These are phyloP conservation scores for Fusarium luffae DNA, from an alignment of 2,329 filamentous ascomycete species.

Conservation along the genomic window DNA sequence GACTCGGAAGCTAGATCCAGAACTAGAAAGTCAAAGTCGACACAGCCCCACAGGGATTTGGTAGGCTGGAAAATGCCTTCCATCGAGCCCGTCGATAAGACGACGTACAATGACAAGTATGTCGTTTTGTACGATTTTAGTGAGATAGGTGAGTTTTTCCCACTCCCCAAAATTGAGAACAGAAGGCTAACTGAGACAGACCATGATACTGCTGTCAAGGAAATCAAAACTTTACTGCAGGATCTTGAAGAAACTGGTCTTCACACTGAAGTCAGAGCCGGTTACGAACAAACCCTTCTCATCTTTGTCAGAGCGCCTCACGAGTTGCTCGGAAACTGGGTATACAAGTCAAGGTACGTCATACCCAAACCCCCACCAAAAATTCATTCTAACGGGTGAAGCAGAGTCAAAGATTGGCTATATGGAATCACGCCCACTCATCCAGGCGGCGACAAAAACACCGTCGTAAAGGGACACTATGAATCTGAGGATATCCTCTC, in stretches of 20 bases:
- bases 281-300: conserved; percentile 73
- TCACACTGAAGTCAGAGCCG: conserved; percentile 77
- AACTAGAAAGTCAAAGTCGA: background rate
- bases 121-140: conserved; percentile 55
- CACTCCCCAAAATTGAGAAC: rapidly evolving
- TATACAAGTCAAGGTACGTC: conserved; percentile 73
- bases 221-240: conserved; percentile 61
- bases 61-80: conserved; percentile 21
- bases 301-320: conserved; percentile 74
- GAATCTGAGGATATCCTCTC: conserved; percentile 78
- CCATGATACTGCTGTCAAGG: conserved; percentile 48
- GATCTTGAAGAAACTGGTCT: conserved; percentile 72
- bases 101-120: conserved; percentile 54
- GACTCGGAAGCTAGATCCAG: background rate
- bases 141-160: conserved; percentile 46
- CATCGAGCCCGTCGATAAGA: conserved; percentile 7
- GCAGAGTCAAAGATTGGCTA: conserved; percentile 79
- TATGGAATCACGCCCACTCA: conserved; percentile 74
- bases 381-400: background rate
- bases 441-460: conserved; percentile 65
- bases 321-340: conserved; percentile 70
- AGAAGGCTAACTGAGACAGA: conserved; percentile 37
- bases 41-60: conserved; percentile 4
- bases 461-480: conserved; percentile 65
- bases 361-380: rapidly evolving